Conservation (phyloP, 225 moss, liverwort and hornwort species). For the Ulota crispa region DNA sequence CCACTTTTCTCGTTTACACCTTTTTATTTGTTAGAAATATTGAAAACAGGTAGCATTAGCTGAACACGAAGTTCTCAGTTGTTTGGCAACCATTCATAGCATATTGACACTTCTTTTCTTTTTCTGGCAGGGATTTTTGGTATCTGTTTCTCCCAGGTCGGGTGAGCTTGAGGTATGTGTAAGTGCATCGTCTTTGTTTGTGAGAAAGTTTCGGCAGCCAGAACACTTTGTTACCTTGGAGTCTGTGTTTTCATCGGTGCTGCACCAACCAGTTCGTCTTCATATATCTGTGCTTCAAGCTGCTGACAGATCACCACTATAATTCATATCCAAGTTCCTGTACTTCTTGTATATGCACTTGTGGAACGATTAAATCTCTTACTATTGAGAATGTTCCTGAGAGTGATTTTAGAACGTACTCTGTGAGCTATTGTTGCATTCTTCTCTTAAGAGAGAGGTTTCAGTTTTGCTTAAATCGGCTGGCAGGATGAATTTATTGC, state of each 20-base stretch:
- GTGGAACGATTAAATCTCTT: not conserved
- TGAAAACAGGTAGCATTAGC: not conserved
- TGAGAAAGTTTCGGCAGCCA: slow-evolving; percentile 75
- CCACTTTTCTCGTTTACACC: not conserved
- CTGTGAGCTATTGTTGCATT: slow-evolving; percentile 1
- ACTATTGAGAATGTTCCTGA: not conserved
- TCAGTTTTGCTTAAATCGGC: slow-evolving; percentile 2
- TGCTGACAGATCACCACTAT: slow-evolving; percentile 14
- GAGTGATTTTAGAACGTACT: not conserved
- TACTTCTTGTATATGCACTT: not conserved
- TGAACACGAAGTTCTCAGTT: not conserved
- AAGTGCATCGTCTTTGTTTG: slow-evolving; percentile 64
- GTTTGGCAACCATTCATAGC: not conserved
- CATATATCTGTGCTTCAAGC: slow-evolving; percentile 38
- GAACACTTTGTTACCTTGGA: slow-evolving; percentile 73
- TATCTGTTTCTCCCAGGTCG: slow-evolving; percentile 38
- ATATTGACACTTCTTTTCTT: slow-evolving; percentile 9
- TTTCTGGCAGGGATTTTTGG: slow-evolving; percentile 57
- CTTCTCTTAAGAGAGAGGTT: not conserved
- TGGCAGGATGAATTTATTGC: slow-evolving; percentile 8
- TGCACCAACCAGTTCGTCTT: slow-evolving; percentile 60
- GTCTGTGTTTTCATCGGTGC: slow-evolving; percentile 57
- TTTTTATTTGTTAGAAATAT: not conserved
- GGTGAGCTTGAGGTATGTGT: slow-evolving; percentile 49
- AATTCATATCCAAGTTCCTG: slow-evolving; percentile 1